These are phyloP conservation scores for Alternaria sp. DNA, from an alignment of 2,329 filamentous ascomycete species.

Conservation along the genomic window DNA sequence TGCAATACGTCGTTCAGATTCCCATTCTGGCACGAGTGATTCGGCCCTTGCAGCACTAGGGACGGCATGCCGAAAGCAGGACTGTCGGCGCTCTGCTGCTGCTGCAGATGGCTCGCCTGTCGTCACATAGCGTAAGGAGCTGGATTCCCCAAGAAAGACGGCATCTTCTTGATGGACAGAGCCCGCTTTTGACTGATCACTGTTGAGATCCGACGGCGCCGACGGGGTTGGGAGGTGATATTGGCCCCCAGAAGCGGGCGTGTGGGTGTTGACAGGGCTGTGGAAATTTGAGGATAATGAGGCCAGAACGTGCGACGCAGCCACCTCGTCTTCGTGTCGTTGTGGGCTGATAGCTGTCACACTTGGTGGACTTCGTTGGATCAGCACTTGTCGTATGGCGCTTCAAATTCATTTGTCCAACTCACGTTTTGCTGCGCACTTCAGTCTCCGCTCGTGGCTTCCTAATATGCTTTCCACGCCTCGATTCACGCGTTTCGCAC, in stretches of 20 bases:
- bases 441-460: constrained; percentile 31
- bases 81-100: constrained; percentile 38
- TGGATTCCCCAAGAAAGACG: constrained; percentile 59
- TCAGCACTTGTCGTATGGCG: background rate
- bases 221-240: constrained; percentile 27
- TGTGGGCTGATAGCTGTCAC: constrained; percentile 22
- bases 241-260: constrained; percentile 15
- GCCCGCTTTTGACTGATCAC: constrained; percentile 23
- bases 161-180: constrained; percentile 37
- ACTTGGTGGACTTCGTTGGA: background rate
- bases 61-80: constrained; percentile 41
- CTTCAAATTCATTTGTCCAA: background rate
- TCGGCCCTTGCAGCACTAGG: constrained; percentile 47
- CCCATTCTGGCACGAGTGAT: constrained; percentile 51
- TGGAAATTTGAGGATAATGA: constrained; percentile 41
- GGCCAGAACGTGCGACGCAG: constrained; percentile 41
- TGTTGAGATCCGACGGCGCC: constrained; percentile 18
- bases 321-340: constrained; percentile 40
- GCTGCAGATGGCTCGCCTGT: constrained; percentile 41
- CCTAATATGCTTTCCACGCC: constrained; percentile 54
- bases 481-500: constrained; percentile 56
- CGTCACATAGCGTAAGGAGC: constrained; percentile 55
- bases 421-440: constrained; percentile 29
- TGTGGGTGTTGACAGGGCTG: constrained; percentile 28
- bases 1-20: constrained; percentile 42